A percentile compares a stretch with the other conserved stretches of the same genome.
Conservation (phyloP, 2,329 filamentous ascomycete species). For the Neoscytalidium dimidiatum region DNA sequence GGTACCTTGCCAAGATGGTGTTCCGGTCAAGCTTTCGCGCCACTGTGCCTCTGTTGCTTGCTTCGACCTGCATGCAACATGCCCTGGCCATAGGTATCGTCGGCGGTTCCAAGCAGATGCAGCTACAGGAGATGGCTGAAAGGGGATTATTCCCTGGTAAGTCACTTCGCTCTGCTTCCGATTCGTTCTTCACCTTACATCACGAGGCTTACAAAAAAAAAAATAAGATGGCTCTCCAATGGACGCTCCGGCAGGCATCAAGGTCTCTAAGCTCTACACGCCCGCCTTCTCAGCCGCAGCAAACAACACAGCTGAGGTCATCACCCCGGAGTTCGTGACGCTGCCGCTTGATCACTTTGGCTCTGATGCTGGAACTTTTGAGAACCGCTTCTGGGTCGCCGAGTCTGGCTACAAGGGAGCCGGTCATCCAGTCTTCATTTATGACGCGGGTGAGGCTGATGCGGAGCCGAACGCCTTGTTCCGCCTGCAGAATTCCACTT, state of each 20-base stretch:
- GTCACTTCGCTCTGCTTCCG: not conserved
- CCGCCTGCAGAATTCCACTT: not conserved
- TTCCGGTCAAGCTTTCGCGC: not conserved
- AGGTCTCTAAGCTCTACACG: constrained; percentile 1
- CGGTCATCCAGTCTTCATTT: constrained; percentile 41
- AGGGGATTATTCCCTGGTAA: constrained; percentile 5
- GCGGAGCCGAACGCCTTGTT: constrained; percentile 23
- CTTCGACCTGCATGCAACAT: not conserved
- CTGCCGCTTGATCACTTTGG: constrained; percentile 41
- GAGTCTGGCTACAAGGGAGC: constrained; percentile 33
- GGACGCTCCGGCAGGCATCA: not conserved
- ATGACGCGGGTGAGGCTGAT: constrained; percentile 39
- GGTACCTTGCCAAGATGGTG: constrained; percentile 1
- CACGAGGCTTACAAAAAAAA: not conserved
- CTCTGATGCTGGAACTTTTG: constrained; percentile 32
- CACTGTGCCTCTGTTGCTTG: constrained; percentile 5
- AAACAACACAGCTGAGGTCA: constrained; percentile 4
- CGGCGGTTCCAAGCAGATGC: not conserved
- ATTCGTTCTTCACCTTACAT: not conserved
- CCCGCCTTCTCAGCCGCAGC: not conserved
- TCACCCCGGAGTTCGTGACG: constrained; percentile 33
- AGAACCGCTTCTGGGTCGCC: constrained; percentile 41
- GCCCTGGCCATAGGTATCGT: not conserved
- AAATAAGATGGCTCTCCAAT: not conserved
- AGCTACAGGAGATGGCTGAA: constrained; percentile 1